Evolutionary conservation across 345 rosid genomes (phyloP), one percentile per base, ranked within the genome.

Genomic region (Eucalyptus cloeziana): DNA sequence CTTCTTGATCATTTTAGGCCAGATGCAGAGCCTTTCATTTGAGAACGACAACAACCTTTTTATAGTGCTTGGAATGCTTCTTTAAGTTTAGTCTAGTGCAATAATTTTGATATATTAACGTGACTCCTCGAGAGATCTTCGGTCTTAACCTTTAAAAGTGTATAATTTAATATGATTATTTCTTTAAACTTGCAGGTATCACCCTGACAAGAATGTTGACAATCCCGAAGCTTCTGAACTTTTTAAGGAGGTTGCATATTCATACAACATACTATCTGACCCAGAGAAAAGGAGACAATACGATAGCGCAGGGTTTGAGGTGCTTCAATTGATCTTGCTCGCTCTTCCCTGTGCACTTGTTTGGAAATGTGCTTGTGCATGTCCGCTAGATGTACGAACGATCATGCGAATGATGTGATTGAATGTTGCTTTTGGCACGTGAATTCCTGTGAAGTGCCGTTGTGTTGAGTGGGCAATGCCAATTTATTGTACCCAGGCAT

Each of bases 221-320:
- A 97, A 97, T 90, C 99, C 99, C 6, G 99, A 98, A 91, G 99
- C 99, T 83, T 94, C 99, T 22, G 99, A 98, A 49, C 95, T 91
- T 88, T 98, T 98, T 90, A 97, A 97, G 93, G 99, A 98, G 93
- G 99, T 96, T 92, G 99, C 99, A 58, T 98, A 94, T 94, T 98
- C 99, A 2, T 98, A 98, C 91, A 97, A 98, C 92, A 97, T 98
- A 90, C 94, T 98, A 91, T 96, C 99, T 89, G 99, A 97, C 87
- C 99, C 99, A 49, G 99, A 98, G 90, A 98, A 98, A 94, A 95
- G 98, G 92, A 96, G 99, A 92, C 99, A 98, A 86, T 98, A 97
- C 86, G 99, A 98, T 92, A 97, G 92, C 89, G 97, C 96, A 49
- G 99, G 99, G 58, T 98, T 98, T 92, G 99, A 97, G 99, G 99